Evolutionary conservation across 805 yeast genomes (phyloP), one percentile per base, ranked within the genome.

Genomic region (Ogataea paradorogensis): DNA sequence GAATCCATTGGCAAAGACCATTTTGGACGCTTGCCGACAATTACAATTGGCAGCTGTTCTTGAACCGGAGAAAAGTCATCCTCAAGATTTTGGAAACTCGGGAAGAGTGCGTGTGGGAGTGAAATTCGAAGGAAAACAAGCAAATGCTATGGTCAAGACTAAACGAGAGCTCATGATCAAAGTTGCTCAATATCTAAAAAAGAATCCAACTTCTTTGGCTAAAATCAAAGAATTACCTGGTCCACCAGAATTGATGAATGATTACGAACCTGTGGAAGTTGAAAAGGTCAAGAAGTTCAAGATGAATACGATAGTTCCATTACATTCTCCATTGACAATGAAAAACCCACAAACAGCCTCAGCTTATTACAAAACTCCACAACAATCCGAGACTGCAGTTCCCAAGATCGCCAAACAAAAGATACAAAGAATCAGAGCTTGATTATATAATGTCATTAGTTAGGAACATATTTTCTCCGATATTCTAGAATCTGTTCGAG

Each of bases 21-120:
- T 91, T 15, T 74, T 82, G 9, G 95, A 88, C 52, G 97, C 95
- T 14, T 73, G 72, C 30, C 53, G 51, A 27, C 24, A 40, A 13
- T 33, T 64, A 26, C 43, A 48, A 14, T 30, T 65, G 9, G 53
- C 57, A 6, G 57, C 70, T 2, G 68, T 82, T 30, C 70, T 80
- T 42, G 93, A 86, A 63, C 80, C 91, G 45, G 87, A 84, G 44
- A 93, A 89, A 66, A 63, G 84, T 1, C 99, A 91, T 64, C 98
- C 98, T 9, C 95, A 90, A 62, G 98, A 91, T 64, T 93, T 83
- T 74, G 95, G 98, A 50, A 91, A 91, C 58, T 95, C 97, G 4
- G 99, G 99, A n/a, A 74, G 98, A 55, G 90, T 93, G 25, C 77
- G 95, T 50, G 83, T 89, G 15, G 67, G 79, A 31, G 50, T 87